Conservation (phyloP, 768 basidiomycete genomes). For the Russula compacta region DNA sequence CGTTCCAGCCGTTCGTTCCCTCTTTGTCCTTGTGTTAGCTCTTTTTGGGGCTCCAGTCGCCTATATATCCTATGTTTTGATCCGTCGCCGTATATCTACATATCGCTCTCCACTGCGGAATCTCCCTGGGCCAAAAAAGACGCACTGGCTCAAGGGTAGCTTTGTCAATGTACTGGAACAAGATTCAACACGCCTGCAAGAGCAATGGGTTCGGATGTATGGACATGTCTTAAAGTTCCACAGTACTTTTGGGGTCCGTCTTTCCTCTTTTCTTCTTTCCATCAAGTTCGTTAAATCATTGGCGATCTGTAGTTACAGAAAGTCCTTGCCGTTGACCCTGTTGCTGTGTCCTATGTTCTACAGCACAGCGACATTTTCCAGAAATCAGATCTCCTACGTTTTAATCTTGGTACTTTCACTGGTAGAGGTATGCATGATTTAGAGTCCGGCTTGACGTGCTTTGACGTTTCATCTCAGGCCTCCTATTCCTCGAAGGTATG, state of each 20-base stretch:
- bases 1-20: background rate
- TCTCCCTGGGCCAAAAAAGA: slow-evolving; percentile 3
- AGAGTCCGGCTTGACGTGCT: background rate
- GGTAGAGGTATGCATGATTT: slow-evolving; percentile 13
- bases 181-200: slow-evolving; percentile 7
- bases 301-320: slow-evolving; percentile 14
- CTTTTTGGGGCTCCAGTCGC: background rate
- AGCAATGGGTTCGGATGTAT: slow-evolving; percentile 14
- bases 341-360: slow-evolving; percentile 29
- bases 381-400: slow-evolving; percentile 25
- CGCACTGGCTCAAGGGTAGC: slow-evolving; percentile 1
- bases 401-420: slow-evolving; percentile 8
- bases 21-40: background rate
- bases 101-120: slow-evolving; percentile 1
- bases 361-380: slow-evolving; percentile 25
- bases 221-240: slow-evolving; percentile 8
- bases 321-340: slow-evolving; percentile 29
- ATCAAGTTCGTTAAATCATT: too few relatives aligned
- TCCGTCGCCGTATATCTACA: background rate
- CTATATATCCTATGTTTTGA: background rate
- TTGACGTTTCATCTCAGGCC: background rate
- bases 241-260: slow-evolving; percentile 3
- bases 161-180: background rate
- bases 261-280: background rate
- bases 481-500: slow-evolving; percentile 16